A percentile compares a stretch with the other conserved stretches of the same genome.
Evolutionary conservation across 2,329 filamentous ascomycete species (phyloP).

Genomic region (Penicillium glabrum): DNA sequence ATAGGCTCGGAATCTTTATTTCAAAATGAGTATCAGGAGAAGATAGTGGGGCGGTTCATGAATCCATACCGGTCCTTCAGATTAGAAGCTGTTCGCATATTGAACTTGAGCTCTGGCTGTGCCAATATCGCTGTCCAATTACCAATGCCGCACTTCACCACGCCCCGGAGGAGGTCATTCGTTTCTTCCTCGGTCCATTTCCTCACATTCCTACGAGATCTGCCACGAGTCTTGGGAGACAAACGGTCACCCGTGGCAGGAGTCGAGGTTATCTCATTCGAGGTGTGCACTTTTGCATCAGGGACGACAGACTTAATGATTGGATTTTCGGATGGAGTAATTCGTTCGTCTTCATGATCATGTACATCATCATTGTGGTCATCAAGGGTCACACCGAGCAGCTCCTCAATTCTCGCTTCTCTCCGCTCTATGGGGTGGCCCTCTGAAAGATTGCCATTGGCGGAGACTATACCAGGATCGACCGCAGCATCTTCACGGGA

Average conservation of each 20-base stretch:
- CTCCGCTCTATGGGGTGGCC: constrained; percentile 28
- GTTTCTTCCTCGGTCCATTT: constrained; percentile 65
- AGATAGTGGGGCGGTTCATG: neutral
- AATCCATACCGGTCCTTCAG: constrained; percentile 57
- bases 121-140: constrained; percentile 65
- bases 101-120: constrained; percentile 57
- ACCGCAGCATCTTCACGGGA: constrained; percentile 25
- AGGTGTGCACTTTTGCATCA: constrained; percentile 7
- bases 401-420: constrained; percentile 38
- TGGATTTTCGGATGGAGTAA: constrained; percentile 3
- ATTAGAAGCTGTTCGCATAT: constrained; percentile 60
- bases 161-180: constrained; percentile 56
- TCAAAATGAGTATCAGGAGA: constrained; percentile 17
- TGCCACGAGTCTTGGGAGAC: constrained; percentile 35
- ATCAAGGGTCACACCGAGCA: constrained; percentile 30
- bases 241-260: constrained; percentile 18
- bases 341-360: constrained; percentile 14
- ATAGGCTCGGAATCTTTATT: constrained; percentile 52
- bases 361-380: constrained; percentile 16
- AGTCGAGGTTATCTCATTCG: constrained; percentile 3
- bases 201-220: constrained; percentile 50
- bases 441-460: constrained; percentile 16
- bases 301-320: neutral
- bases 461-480: constrained; percentile 22
- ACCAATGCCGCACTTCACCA: constrained; percentile 61